Conservation (phyloP, 2,329 filamentous ascomycete species). For the Calcarisporium arbuscula region DNA sequence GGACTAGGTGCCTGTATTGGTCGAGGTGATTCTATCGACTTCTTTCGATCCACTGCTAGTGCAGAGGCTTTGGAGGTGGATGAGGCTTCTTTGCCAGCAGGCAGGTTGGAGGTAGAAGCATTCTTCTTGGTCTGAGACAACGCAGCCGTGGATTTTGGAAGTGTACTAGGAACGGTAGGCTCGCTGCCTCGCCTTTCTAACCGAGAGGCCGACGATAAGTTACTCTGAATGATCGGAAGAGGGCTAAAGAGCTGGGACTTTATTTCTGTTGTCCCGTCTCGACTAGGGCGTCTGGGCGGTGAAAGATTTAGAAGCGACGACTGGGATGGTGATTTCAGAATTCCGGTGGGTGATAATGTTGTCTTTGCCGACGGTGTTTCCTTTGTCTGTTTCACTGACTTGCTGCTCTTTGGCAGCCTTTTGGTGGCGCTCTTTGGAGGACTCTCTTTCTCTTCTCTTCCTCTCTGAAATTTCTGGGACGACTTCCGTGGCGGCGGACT, state of each 20-base stretch:
- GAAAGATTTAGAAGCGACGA: no score
- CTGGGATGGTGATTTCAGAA: no score
- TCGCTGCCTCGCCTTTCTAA: conserved; percentile 40
- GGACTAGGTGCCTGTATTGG: conserved; percentile 45
- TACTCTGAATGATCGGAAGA: conserved; percentile 56
- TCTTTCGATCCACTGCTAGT: conserved; percentile 14
- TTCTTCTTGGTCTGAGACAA: conserved; percentile 21
- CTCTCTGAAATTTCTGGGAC: conserved; percentile 46
- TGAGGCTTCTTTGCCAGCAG: conserved; percentile 14
- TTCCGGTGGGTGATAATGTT: no score
- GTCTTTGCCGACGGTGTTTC: conserved; percentile 23
- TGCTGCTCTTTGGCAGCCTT: no score
- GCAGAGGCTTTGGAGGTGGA: conserved; percentile 7
- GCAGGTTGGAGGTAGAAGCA: conserved; percentile 25
- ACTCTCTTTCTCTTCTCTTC: conserved; percentile 29
- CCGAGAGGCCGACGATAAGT: conserved; percentile 42
- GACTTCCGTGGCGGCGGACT: conserved; percentile 58
- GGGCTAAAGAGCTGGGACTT: conserved; percentile 47
- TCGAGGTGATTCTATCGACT: conserved; percentile 13
- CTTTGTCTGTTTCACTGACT: conserved; percentile 18
- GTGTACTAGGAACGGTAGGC: conserved; percentile 22
- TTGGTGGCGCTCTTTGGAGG: conserved; percentile 34
- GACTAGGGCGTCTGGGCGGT: conserved; percentile 57
- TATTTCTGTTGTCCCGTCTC: conserved; percentile 60
- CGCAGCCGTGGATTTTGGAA: conserved; percentile 26